Conservation (phyloP, 2,329 filamentous ascomycete species). For the Aspergillus pseudonomiae region DNA sequence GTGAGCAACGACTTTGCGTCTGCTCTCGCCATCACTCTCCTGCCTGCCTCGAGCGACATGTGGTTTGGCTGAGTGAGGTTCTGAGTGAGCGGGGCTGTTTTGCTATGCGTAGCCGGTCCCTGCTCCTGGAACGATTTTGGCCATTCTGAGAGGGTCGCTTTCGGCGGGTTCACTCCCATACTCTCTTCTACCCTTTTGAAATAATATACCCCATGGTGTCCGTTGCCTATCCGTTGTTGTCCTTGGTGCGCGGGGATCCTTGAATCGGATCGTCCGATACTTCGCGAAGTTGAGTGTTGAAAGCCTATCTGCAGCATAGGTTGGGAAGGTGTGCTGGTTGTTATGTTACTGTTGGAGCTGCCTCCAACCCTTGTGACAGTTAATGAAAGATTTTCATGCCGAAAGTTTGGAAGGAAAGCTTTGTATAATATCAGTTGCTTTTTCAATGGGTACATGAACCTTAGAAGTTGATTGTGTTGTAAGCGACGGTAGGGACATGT, state of each 20-base stretch:
- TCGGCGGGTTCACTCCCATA: constrained; percentile 4
- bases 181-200: constrained; percentile 21
- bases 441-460: constrained; percentile 4
- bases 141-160: not conserved
- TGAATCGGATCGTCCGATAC: constrained; percentile 17
- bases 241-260: constrained; percentile 18
- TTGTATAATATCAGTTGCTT: constrained; percentile 8
- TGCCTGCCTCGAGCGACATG: not conserved
- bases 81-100: constrained; percentile 3
- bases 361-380: not conserved
- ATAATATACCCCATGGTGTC: constrained; percentile 28
- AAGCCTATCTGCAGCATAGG: constrained; percentile 40
- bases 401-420: constrained; percentile 4
- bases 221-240: constrained; percentile 17
- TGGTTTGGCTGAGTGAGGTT: not conserved
- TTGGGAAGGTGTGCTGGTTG: constrained; percentile 15
- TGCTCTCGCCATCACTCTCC: constrained; percentile 1
- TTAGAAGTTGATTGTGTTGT: not conserved
- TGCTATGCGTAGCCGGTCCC: not conserved
- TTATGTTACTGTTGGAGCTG: constrained; percentile 8
- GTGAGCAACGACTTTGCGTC: constrained; percentile 35
- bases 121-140: not conserved
- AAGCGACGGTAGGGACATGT: not conserved
- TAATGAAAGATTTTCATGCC: constrained; percentile 6
- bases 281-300: constrained; percentile 24